Evolutionary conservation across 345 rosid genomes (phyloP), one percentile per base, ranked within the genome.

Genomic region (Abelmoschus esculentus): DNA sequence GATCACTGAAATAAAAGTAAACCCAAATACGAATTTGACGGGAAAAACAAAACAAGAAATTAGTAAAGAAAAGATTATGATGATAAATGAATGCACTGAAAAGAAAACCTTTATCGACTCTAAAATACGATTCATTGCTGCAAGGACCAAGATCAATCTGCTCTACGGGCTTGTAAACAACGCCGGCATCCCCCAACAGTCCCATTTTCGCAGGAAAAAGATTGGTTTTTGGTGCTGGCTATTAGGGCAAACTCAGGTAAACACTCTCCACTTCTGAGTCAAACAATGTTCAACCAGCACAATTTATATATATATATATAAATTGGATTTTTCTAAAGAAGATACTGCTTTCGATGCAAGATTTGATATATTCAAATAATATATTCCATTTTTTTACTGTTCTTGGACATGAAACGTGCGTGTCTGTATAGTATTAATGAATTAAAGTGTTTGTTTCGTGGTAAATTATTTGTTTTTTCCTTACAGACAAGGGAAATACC

Each of bases 31-130:
- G 7, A 36, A 36, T 36, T 34, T 36, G 40, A 36, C 3, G 40
- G 7, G 38, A 4, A 1, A 6, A 6, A 22, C 26, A 36, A 36
- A 36, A 36, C 40, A 36, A 36, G 40, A 36, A 36, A 36, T 1
- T 36, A 6, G 7, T 36, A 6, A 34, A 34, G 40, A 36, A 36
- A 36, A 34, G 5, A 34, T 1, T 0, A 34, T 34, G 42, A 38
- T 1, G 42, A 38, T 38, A 38, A 38, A 38, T 6, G 1, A 38
- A 38, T 7, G 42, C 42, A 38, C 1, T 54, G 50, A 34, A 11
- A 40, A 17, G 15, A 7, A 29, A 36, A 88, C 93, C 90, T 89
- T 86, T 86, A 62, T 82, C 81, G 69, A 88, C 87, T 70, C 47
- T 74, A 68, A 84, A 56, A 56, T 89, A 89, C 32, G 42, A 8